Base-by-base conservation (phyloP, 2,329 filamentous ascomycete species). In the Talaromyces sp. region DNA sequence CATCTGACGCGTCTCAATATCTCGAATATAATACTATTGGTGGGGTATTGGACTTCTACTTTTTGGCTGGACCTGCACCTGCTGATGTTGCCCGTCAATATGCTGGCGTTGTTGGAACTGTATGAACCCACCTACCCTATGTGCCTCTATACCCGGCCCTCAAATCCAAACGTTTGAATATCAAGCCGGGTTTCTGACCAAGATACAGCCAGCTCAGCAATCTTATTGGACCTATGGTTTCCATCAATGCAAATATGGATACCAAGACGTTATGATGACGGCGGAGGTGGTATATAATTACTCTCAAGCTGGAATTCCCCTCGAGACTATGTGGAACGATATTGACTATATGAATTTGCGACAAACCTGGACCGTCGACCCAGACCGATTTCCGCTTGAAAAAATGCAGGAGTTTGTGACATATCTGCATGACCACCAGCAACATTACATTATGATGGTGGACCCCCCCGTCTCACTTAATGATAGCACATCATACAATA, bases 371-470 rank as follows among this genome's bases (percentile, higher is more conserved):
- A 77, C 76, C 1, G 64, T 77, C 17, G 73, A 75, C 62, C 67
- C 72, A 1, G 65, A 75, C 13, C 68, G 75, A 2, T 79, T 75
- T 61, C 75, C 76, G 0, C 38, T 78, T 1, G 58, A 71, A 1
- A 75, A 72, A 71, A 83, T 91, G 79, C 85, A 84, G 46, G 82
- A 88, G 65, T 75, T 92, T 1, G 86, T 89, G 26, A 77, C 82
- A 35, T 84, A 88, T 19, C 80, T 95, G 0, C 89, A 92, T 66
- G 71, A 75, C 7, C 81, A 86, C 58, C 75, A 88, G 51, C 89
- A 91, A 70, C 82, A 89, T 46, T 90, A 90, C 64, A 82, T 91
- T 35, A 76, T 93, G 51, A 95, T 95, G 85, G 88, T 93, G 0
- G 90, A 95, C 65, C 77, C 77, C 5, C 76, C 77, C 2, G 78